These are phyloP conservation scores for Pestalotiopsis sp. DNA, from an alignment of 2,329 filamentous ascomycete species.

Conservation along the genomic window DNA sequence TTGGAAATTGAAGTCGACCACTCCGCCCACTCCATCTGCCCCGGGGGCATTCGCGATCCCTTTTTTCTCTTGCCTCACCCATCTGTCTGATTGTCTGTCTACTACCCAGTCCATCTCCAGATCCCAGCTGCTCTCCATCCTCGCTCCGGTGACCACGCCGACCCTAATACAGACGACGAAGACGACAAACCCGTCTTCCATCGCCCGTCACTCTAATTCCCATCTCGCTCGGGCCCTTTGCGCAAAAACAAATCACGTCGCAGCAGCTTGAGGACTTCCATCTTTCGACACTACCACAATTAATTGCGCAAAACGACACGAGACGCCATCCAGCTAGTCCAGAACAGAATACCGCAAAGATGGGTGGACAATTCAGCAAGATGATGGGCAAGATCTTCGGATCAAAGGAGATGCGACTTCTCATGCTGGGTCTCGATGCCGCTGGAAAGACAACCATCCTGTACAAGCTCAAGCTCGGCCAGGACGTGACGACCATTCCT, in stretches of 20 bases:
- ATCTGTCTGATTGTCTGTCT: not conserved
- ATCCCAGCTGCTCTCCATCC: not conserved
- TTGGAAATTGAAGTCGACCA: slow-evolving; percentile 4
- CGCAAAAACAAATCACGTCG: not conserved
- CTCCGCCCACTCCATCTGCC: not conserved
- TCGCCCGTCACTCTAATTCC: not conserved
- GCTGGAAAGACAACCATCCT: slow-evolving; percentile 99
- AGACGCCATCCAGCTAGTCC: not conserved
- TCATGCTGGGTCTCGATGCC: slow-evolving; percentile 97
- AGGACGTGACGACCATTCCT: slow-evolving; percentile 97
- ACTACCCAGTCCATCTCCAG: not conserved
- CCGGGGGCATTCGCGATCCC: slow-evolving; percentile 1
- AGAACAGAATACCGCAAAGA: slow-evolving; percentile 45
- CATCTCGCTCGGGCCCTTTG: not conserved
- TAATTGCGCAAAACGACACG: not conserved
- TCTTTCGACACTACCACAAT: not conserved
- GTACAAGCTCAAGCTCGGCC: slow-evolving; percentile 98
- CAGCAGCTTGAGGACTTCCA: not conserved
- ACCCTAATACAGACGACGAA: not conserved
- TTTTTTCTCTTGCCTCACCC: not conserved
- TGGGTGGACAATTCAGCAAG: slow-evolving; percentile 94
- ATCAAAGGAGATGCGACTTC: slow-evolving; percentile 97
- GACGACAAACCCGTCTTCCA: not conserved
- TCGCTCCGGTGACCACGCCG: not conserved
- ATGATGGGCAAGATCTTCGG: slow-evolving; percentile 99